These are phyloP conservation scores for Aspergillus taichungensis DNA, from an alignment of 495 filamentous ascomycete species.

Conservation along the genomic window DNA sequence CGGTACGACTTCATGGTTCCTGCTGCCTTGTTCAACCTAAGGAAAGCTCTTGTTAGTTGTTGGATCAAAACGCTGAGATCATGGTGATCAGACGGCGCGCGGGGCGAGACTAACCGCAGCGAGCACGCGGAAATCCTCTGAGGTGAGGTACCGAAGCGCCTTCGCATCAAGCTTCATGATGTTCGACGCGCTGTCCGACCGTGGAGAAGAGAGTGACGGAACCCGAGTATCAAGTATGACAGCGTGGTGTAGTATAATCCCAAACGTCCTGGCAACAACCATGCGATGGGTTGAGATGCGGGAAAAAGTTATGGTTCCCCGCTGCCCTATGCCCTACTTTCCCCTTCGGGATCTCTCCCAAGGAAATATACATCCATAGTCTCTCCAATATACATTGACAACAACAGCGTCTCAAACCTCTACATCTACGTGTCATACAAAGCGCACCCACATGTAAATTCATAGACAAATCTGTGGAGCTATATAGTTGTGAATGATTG, in stretches of 20 bases:
- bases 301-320: conserved; percentile 25
- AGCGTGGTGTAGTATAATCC: background rate
- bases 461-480: background rate
- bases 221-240: background rate
- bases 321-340: conserved; percentile 40
- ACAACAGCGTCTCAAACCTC: background rate
- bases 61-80: conserved; percentile 6
- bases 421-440: background rate
- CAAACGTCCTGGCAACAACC: conserved; percentile 4
- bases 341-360: conserved; percentile 14
- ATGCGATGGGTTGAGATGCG: background rate
- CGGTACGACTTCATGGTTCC: conserved; percentile 94
- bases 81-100: conserved; percentile 17
- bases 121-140: conserved; percentile 92
- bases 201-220: background rate
- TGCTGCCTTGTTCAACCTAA: conserved; percentile 85
- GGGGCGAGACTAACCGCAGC: conserved; percentile 60
- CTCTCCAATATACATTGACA: background rate
- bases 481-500: conserved; percentile 10
- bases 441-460: conserved; percentile 4
- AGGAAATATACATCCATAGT: background rate
- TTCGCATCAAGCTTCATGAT: conserved; percentile 89
- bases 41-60: conserved; percentile 24
- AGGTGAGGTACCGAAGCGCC: conserved; percentile 79
- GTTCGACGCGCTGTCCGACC: background rate